Evolutionary conservation across 2,329 filamentous ascomycete genomes (phyloP), one percentile per base, ranked within the genome.

Genomic region (Neonectria ditissima): DNA sequence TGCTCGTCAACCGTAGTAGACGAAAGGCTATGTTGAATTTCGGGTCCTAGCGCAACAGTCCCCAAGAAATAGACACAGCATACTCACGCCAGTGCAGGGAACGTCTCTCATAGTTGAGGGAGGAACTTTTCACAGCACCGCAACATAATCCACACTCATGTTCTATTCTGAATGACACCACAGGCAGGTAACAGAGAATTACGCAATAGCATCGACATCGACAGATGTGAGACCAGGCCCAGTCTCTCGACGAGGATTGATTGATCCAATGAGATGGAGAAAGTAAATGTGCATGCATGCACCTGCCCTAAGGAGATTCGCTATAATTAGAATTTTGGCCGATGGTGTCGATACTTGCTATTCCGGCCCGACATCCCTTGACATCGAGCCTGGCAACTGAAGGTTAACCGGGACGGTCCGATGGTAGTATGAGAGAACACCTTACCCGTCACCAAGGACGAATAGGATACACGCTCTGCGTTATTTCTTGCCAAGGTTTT

Each of bases 351-450:
- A 34, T 13, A n/a, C 47, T 32, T 32, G 4, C 8, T 28, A 50
- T 20, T 18, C 18, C 47, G 47, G 47, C 47, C 47, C 28, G 47
- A 50, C n/a, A 9, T 20, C n/a, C 28, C 47, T 32, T n/a, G 47
- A 20, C 26, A 28, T 50, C 37, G n/a, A 32, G n/a, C 47, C 5
- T n/a, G n/a, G n/a, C 5, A 50, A 5, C n/a, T 14, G 5, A 18
- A 1, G 6, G 30, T 32, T 32, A 11, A 50, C 8, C 4, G 6
- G 30, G 22, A 13, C 5, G n/a, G 8, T 14, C n/a, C 2, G 28
- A 50, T 7, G n/a, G 11, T 6, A 18, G 16, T 1, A n/a, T 24
- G 24, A 14, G 8, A 11, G 9, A n/a, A 47, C 30, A 18, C 24
- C 4, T 47, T 6, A 10, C 44, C 16, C 24, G 22, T 16, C n/a